Percentiles rank a stretch among this genome's conserved stretches.
These are phyloP conservation scores for Pichia pseudocactophila DNA, from an alignment of 805 yeast species.

Conservation along the genomic window DNA sequence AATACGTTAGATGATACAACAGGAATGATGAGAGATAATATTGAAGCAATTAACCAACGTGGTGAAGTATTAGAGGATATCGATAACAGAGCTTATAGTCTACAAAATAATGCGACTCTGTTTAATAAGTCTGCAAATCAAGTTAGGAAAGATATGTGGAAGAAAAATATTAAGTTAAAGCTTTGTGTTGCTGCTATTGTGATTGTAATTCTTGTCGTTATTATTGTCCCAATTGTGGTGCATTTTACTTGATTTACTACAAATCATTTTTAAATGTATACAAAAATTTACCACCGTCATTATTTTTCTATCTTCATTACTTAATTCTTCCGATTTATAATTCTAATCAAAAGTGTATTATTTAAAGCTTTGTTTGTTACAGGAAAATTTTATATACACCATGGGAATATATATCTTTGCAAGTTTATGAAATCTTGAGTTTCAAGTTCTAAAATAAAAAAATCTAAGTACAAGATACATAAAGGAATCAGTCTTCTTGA, in stretches of 20 bases:
- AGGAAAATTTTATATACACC: too few species aligned
- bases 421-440: neutral
- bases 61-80: conserved; percentile 90
- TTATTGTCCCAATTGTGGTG: conserved; percentile 87
- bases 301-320: neutral
- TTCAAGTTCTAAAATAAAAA: neutral
- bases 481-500: too few species aligned
- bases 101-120: conserved; percentile 87
- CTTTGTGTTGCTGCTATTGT: conserved; percentile 77
- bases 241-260: conserved; percentile 51
- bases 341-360: neutral
- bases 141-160: conserved; percentile 98
- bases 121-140: conserved; percentile 95
- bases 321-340: neutral
- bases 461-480: neutral
- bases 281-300: neutral
- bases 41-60: conserved; percentile 88
- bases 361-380: too few species aligned
- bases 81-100: conserved; percentile 87
- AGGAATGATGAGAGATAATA: conserved; percentile 95
- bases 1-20: conserved; percentile 61
- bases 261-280: too few species aligned
- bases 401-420: too few species aligned
- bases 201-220: conserved; percentile 72
- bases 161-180: conserved; percentile 96